Conservation (phyloP, 2,329 filamentous ascomycete species). For the Alternaria viburni region DNA sequence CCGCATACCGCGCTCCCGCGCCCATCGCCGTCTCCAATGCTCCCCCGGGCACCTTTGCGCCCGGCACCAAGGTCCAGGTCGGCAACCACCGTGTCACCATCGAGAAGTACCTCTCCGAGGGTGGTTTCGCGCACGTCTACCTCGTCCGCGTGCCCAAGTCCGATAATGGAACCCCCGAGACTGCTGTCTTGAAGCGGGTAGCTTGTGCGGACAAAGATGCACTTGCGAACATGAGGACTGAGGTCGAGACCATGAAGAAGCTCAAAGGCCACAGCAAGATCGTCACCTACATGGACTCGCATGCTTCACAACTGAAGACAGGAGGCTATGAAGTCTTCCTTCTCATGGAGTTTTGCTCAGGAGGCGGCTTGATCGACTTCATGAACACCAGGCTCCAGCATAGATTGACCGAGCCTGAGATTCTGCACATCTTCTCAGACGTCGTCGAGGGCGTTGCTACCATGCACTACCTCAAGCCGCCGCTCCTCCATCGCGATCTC, state of each 20-base stretch:
- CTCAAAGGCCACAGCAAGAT: conserved; percentile 95
- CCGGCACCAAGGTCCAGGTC: conserved; percentile 96
- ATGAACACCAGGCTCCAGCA: conserved; percentile 99
- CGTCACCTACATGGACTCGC: conserved; percentile 97
- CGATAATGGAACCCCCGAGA: conserved; percentile 76
- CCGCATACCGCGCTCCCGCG: conserved; percentile 43
- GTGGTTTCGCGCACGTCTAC: conserved; percentile 98
- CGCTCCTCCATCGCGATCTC: conserved; percentile 88
- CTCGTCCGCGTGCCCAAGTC: conserved; percentile 81
- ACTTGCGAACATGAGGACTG: conserved; percentile 92
- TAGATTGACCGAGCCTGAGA: conserved; percentile 94
- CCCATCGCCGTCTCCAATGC: conserved; percentile 43
- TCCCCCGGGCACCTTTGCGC: conserved; percentile 78
- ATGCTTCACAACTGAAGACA: conserved; percentile 89
- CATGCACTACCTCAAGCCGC: conserved; percentile 98
- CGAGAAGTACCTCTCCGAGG: conserved; percentile 96
- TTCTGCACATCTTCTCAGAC: conserved; percentile 94
- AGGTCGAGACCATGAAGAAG: conserved; percentile 99
- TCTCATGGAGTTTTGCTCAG: conserved; percentile 96
- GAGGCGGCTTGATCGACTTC: conserved; percentile 96
- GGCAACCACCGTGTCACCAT: conserved; percentile 91
- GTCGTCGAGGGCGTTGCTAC: conserved; percentile 95
- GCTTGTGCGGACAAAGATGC: conserved; percentile 96
- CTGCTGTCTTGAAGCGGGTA: conserved; percentile 90
- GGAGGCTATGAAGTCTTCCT: conserved; percentile 98